Percentiles rank a stretch among this genome's conserved stretches.
phyloP scores from a whole-genome alignment of 106 monocot species.

The Hemerocallis citrina region DNA sequence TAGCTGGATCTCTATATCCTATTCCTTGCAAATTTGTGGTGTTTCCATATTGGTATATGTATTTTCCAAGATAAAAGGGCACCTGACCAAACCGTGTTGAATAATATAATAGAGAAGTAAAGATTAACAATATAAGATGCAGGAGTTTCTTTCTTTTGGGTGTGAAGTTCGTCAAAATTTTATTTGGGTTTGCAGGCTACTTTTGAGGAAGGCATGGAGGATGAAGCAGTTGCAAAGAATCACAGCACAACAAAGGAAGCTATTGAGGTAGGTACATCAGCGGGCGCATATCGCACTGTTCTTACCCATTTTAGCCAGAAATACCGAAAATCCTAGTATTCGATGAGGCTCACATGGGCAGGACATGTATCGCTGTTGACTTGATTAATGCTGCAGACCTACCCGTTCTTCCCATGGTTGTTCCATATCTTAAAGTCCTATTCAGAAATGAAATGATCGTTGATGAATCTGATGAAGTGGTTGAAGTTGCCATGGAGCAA shows the following conservation, averaged over 20 bases:
- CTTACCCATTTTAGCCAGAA: constrained; percentile 97
- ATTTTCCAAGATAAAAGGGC: too few species aligned
- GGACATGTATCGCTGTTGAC: constrained; percentile 86
- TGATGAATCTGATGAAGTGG: constrained; percentile 53
- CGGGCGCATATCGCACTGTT: constrained; percentile 70
- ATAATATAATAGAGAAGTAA: too few species aligned
- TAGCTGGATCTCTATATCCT: too few species aligned
- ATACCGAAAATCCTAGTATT: constrained; percentile 90
- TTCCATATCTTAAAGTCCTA: constrained; percentile 72
- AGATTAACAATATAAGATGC: too few species aligned
- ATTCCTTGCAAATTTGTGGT: too few species aligned
- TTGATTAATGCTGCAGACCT: constrained; percentile 76
- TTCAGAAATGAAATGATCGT: constrained; percentile 67
- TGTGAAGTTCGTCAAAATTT: too few species aligned
- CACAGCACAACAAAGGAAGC: constrained; percentile 98
- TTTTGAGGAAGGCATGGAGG: constrained; percentile 85
- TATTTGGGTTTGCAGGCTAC: constrained; percentile 86
- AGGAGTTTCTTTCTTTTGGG: too few species aligned
- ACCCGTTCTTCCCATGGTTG: constrained; percentile 62
- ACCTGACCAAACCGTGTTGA: too few species aligned
- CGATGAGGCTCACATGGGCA: constrained; percentile 72
- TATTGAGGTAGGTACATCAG: constrained; percentile 50
- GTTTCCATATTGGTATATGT: too few species aligned
- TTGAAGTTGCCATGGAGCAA: constrained; percentile 14
- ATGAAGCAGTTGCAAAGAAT: constrained; percentile 82